Evolutionary conservation across 129 eudicot genomes (phyloP).

Genomic region (Artemisia annua): DNA sequence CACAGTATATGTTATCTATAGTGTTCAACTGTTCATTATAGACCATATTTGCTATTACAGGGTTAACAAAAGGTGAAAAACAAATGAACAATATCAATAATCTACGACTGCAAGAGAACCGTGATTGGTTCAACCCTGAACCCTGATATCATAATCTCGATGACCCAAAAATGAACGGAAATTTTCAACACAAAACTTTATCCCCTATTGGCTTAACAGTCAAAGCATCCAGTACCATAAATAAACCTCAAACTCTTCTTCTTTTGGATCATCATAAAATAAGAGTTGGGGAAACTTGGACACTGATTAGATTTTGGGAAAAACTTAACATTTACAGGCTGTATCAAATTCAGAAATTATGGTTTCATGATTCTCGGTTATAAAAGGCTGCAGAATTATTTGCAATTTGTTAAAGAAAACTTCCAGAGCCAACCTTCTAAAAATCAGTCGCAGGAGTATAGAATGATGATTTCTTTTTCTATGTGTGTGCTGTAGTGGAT

Average conservation of each 20-base stretch:
- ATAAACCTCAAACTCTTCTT: not conserved
- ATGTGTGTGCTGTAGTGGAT: not conserved
- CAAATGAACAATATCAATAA: too few relatives aligned
- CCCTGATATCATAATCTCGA: too few relatives aligned
- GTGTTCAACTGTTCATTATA: too few relatives aligned
- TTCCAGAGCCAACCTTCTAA: not conserved
- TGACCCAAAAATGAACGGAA: too few relatives aligned
- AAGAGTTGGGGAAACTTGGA: not conserved
- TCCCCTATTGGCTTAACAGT: not conserved
- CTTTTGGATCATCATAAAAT: not conserved
- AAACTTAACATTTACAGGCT: not conserved
- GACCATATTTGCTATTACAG: too few relatives aligned
- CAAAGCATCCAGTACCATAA: conserved; percentile 6
- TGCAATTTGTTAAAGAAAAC: not conserved
- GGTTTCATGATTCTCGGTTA: not conserved
- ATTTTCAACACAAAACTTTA: too few relatives aligned
- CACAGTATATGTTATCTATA: too few relatives aligned
- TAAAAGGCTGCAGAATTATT: not conserved
- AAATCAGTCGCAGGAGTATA: not conserved
- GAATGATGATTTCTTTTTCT: not conserved
- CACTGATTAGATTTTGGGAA: not conserved
- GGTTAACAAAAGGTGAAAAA: too few relatives aligned
- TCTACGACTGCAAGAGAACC: too few relatives aligned
- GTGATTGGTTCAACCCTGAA: too few relatives aligned
- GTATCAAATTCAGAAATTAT: not conserved